A percentile compares a stretch with the other conserved stretches of the same genome.
Evolutionary conservation across 495 filamentous ascomycete species (phyloP).

Genomic region (Annulohypoxylon moriforme): DNA sequence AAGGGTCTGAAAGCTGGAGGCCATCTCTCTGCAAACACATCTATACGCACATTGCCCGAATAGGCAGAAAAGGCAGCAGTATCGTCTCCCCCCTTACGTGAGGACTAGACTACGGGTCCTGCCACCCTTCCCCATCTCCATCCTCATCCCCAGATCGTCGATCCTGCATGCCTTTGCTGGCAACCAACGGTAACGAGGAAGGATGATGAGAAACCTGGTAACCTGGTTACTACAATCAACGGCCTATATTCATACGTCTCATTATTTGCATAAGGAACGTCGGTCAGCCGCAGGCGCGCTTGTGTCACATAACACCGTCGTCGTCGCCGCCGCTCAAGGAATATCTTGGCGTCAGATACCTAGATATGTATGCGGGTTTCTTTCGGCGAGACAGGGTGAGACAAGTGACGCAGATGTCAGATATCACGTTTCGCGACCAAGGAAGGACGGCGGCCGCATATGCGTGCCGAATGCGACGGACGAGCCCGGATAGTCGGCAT

Average conservation of each 20-base stretch:
- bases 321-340: not conserved
- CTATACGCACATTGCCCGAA: not conserved
- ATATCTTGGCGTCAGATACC: not conserved
- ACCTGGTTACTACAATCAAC: conserved; percentile 16
- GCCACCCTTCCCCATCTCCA: not conserved
- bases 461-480: conserved; percentile 36
- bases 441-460: conserved; percentile 11
- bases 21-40: not conserved
- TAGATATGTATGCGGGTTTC: not conserved
- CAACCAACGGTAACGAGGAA: not conserved
- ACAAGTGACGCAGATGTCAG: conserved; percentile 5
- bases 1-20: not conserved
- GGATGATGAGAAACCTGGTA: not conserved
- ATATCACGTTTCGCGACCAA: conserved; percentile 32
- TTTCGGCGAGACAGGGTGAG: conserved; percentile 3
- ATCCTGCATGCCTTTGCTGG: not conserved
- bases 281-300: not conserved
- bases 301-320: conserved; percentile 3
- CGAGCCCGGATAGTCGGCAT: conserved; percentile 34
- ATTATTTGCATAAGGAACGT: conserved; percentile 14
- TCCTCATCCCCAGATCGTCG: not conserved
- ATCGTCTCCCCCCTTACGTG: conserved; percentile 9
- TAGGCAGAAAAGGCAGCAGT: not conserved
- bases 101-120: conserved; percentile 13
- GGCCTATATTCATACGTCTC: conserved; percentile 6